Percentiles rank a stretch among this genome's conserved stretches.
These are phyloP conservation scores for Wickerhamomyces xylosicus DNA, from an alignment of 805 yeast species.

Conservation along the genomic window DNA sequence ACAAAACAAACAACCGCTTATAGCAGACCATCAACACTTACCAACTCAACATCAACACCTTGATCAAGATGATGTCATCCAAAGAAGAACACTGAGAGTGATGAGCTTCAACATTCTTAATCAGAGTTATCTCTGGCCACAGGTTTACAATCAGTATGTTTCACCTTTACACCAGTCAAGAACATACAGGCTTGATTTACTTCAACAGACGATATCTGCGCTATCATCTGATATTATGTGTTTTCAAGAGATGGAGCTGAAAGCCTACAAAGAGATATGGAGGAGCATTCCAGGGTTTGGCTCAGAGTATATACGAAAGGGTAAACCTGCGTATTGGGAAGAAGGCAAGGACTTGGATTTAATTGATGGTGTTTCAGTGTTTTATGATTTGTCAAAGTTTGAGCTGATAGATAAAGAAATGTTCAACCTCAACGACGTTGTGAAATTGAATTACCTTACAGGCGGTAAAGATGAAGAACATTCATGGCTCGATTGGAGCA, in stretches of 20 bases:
- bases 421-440: conserved; percentile 6
- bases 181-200: conserved; percentile 35
- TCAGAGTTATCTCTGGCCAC: conserved; percentile 51
- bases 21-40: no score
- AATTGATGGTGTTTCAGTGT: conserved; percentile 54
- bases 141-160: conserved; percentile 40
- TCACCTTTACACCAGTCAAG: conserved; percentile 36
- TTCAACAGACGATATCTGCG: conserved; percentile 24
- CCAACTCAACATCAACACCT: no score
- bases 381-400: conserved; percentile 38
- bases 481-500: conserved; percentile 2
- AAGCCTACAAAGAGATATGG: conserved; percentile 33
- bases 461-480: conserved; percentile 16
- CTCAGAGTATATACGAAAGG: conserved; percentile 37
- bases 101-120: conserved; percentile 37
- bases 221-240: conserved; percentile 45
- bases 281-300: conserved; percentile 28
- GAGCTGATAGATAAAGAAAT: conserved; percentile 22
- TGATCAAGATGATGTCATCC: no score
- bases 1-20: no score
- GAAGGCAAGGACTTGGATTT: conserved; percentile 24
- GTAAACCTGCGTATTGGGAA: conserved; percentile 44
- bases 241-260: conserved; percentile 40
- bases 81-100: conserved; percentile 12
- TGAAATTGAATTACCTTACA: conserved; percentile 4